Evolutionary conservation across 2,329 filamentous ascomycete genomes (phyloP), one percentile per base, ranked within the genome.

Genomic region (Sporothrix inflata): DNA sequence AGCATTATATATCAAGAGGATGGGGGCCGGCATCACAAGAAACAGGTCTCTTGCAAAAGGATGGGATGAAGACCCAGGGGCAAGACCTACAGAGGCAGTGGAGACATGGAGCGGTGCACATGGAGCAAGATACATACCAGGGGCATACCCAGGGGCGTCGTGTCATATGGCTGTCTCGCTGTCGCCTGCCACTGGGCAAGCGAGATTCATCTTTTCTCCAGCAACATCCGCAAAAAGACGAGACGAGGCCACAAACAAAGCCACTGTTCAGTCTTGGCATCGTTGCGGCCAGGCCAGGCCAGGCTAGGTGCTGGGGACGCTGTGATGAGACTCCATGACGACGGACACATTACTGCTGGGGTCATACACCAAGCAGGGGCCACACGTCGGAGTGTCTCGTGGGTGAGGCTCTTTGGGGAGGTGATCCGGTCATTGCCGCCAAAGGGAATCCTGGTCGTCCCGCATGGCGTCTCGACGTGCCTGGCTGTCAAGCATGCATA

Each of bases 401-500:
- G 24, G 63, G 40, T 66, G 63, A 19, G 40, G 61, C 42, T 47
- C 40, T 49, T 40, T 7, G 16, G 60, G 16, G 63, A n/a, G 16
- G 63, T 34, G 63, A 24, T 21, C 63, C 42, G 63, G 40, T 42
- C 63, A 21, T 45, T 65, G 60, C 60, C 60, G 60, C 60, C 60
- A 30, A 19, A 45, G 38, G 16, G 21, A n/a, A 45, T 34, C 38
- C 60, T 38, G 30, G 55, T 49, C 47, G 47, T 49, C 5, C 47
- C 19, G 47, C 47, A 49, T 19, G 19, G 47, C 47, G 19, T 8
- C 47, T n/a, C 47, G 19, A 21, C 19, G 16, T 19, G 21, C 8
- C 34, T 21, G 5, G 60, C 21, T 65, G 49, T 53, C 47, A 68
- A 68, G 47, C 65, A 68, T 68, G 65, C 65, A 68, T 68, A 53